phyloP scores from a whole-genome alignment of 2,329 filamentous ascomycete species.

The Corinectria fuckeliana region DNA sequence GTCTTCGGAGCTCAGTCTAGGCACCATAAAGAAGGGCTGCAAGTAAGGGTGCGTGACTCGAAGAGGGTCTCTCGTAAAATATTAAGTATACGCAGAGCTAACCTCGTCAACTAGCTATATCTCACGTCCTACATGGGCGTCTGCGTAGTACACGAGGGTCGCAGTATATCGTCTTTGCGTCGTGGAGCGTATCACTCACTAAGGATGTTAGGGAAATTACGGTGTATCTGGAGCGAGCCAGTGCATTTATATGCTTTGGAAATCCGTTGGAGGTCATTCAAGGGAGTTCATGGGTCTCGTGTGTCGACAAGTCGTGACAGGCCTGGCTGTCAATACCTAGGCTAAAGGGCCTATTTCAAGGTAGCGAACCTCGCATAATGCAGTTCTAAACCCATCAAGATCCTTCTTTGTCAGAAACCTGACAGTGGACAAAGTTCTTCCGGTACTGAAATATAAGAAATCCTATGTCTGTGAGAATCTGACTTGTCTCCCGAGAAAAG shows the following conservation, averaged over 20 bases:
- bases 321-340: constrained; percentile 10
- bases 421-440: constrained; percentile 21
- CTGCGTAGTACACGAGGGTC: not conserved
- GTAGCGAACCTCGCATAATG: constrained; percentile 18
- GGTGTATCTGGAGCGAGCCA: constrained; percentile 27
- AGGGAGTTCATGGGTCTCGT: constrained; percentile 20
- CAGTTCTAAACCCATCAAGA: constrained; percentile 20
- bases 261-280: constrained; percentile 22
- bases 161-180: constrained; percentile 16
- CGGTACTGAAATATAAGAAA: constrained; percentile 28
- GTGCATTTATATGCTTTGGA: constrained; percentile 30
- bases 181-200: constrained; percentile 23
- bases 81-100: constrained; percentile 23
- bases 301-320: constrained; percentile 21
- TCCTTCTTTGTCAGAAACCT: constrained; percentile 28
- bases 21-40: constrained; percentile 21
- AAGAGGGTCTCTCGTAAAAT: constrained; percentile 35
- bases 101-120: constrained; percentile 26
- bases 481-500: constrained; percentile 22
- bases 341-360: constrained; percentile 23
- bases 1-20: not conserved
- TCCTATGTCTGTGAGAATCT: constrained; percentile 23
- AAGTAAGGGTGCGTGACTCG: constrained; percentile 16
- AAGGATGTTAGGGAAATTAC: constrained; percentile 31
- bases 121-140: constrained; percentile 13